A percentile compares a stretch with the other conserved stretches of the same genome.
phyloP scores from a whole-genome alignment of 306 rosid species.

The Vigna reflexopilosa region DNA sequence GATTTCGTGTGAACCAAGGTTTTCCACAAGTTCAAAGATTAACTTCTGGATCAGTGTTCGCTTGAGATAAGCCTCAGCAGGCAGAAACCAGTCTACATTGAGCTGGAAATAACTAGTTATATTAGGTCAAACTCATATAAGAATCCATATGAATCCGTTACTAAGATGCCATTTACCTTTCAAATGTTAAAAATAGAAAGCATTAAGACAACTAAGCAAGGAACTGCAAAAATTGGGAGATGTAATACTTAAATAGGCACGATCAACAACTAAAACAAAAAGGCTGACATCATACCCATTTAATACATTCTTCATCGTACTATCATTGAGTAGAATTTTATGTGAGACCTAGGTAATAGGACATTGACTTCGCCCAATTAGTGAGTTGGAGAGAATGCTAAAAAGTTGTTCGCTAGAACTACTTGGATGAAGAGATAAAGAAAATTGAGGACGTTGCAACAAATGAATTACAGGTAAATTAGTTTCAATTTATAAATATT shows the following conservation, averaged over 20 bases:
- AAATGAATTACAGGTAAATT: neutral
- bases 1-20: slow-evolving; percentile 51
- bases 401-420: neutral
- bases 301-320: neutral
- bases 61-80: slow-evolving; percentile 92
- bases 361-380: neutral
- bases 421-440: neutral
- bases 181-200: slow-evolving; percentile 32
- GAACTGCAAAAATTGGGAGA: slow-evolving; percentile 25
- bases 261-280: slow-evolving; percentile 18
- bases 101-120: slow-evolving; percentile 63
- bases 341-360: neutral
- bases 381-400: neutral
- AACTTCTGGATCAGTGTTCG: slow-evolving; percentile 84
- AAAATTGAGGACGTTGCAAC: slow-evolving; percentile 8
- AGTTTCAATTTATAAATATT: slow-evolving; percentile 26
- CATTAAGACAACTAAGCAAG: slow-evolving; percentile 12
- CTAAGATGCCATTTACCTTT: neutral
- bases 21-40: slow-evolving; percentile 76
- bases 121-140: slow-evolving; percentile 37
- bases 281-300: neutral
- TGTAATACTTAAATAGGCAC: slow-evolving; percentile 16
- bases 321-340: neutral
- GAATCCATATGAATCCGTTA: slow-evolving; percentile 19
- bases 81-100: slow-evolving; percentile 82